phyloP scores from a whole-genome alignment of 2,329 filamentous ascomycete genomes.

The Bipolaris victoriae region DNA sequence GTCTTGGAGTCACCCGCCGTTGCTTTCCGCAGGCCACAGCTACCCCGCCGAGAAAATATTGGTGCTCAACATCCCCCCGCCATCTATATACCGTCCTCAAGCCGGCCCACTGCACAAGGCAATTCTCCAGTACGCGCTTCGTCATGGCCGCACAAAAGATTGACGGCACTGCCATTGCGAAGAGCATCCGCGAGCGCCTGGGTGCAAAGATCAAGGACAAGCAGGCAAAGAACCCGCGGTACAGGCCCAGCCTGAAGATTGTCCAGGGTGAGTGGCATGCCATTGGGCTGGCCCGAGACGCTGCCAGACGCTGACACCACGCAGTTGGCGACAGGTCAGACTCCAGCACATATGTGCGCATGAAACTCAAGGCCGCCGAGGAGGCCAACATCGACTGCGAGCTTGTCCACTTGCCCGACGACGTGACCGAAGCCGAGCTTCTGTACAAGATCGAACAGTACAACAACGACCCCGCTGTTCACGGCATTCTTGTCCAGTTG shows the following conservation, averaged over 20 bases:
- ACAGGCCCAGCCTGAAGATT: slow-evolving; percentile 89
- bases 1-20: slow-evolving; percentile 35
- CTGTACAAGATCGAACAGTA: slow-evolving; percentile 79
- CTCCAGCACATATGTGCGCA: slow-evolving; percentile 97
- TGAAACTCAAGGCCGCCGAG: slow-evolving; percentile 97
- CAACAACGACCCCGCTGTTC: slow-evolving; percentile 85
- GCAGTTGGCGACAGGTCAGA: slow-evolving; percentile 90
- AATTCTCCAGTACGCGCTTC: slow-evolving; percentile 61
- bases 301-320: slow-evolving; percentile 10
- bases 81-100: slow-evolving; percentile 25
- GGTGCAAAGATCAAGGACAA: slow-evolving; percentile 79
- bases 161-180: slow-evolving; percentile 94
- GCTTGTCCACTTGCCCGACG: slow-evolving; percentile 80
- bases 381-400: slow-evolving; percentile 94
- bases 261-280: slow-evolving; percentile 74
- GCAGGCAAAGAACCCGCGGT: slow-evolving; percentile 83
- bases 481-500: slow-evolving; percentile 93
- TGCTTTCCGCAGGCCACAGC: slow-evolving; percentile 37
- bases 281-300: slow-evolving; percentile 4
- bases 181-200: slow-evolving; percentile 83
- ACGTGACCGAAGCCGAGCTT: slow-evolving; percentile 82
- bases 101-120: slow-evolving; percentile 18
- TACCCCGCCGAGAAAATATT: slow-evolving; percentile 42
- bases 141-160: slow-evolving; percentile 89
- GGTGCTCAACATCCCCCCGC: slow-evolving; percentile 26